Evolutionary conservation across 768 basidiomycete genomes (phyloP).

Genomic region (Termitomyces titanicus): DNA sequence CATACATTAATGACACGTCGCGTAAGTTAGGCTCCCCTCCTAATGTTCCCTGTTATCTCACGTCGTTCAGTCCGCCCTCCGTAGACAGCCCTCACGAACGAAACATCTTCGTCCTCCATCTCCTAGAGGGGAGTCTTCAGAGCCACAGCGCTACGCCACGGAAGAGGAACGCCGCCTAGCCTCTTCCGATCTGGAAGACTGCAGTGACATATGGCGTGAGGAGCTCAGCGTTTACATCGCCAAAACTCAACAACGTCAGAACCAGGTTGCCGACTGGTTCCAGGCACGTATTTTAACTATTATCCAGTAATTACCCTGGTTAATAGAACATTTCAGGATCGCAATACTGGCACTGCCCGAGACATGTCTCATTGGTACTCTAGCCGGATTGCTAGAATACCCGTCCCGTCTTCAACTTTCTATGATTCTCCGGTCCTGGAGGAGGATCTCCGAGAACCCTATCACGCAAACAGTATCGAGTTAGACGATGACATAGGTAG

Average conservation of each 20-base stretch:
- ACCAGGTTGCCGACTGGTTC: slow-evolving; percentile 72
- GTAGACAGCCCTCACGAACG: slow-evolving; percentile 37
- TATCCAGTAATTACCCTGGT: not conserved
- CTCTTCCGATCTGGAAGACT: slow-evolving; percentile 83
- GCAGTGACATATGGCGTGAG: slow-evolving; percentile 69
- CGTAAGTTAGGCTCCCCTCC: slow-evolving; percentile 37
- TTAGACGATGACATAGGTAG: slow-evolving; percentile 23
- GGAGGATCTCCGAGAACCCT: slow-evolving; percentile 23
- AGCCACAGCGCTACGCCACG: slow-evolving; percentile 24
- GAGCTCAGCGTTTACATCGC: slow-evolving; percentile 68
- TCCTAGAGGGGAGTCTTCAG: slow-evolving; percentile 21
- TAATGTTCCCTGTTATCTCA: not conserved
- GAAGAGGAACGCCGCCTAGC: slow-evolving; percentile 43
- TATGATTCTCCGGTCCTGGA: slow-evolving; percentile 20
- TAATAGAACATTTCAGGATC: slow-evolving; percentile 45
- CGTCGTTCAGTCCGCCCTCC: slow-evolving; percentile 31
- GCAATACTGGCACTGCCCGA: slow-evolving; percentile 61
- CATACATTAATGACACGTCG: slow-evolving; percentile 41
- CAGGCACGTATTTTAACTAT: slow-evolving; percentile 44
- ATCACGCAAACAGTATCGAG: slow-evolving; percentile 28
- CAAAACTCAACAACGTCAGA: slow-evolving; percentile 70
- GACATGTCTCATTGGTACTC: slow-evolving; percentile 59
- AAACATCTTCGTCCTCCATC: slow-evolving; percentile 30
- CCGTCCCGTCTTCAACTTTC: slow-evolving; percentile 27
- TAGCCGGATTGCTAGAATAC: slow-evolving; percentile 42